Evolutionary conservation across 768 basidiomycete genomes (phyloP).

Genomic region (Rickenella mellea): DNA sequence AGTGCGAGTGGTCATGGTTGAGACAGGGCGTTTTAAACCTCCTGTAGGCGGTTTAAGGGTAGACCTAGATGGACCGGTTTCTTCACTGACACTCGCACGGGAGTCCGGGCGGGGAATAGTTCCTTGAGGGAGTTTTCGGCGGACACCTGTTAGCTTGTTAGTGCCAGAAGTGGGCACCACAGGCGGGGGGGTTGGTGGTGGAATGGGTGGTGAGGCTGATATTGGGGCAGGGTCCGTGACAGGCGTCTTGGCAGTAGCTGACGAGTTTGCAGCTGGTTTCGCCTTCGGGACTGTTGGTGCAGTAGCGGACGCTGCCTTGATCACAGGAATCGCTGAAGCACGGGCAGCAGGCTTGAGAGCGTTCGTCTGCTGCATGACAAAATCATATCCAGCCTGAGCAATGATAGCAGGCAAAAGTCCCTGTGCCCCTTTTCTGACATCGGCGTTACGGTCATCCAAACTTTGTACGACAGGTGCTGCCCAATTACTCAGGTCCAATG

Average conservation of each 20-base stretch:
- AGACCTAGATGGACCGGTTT: slow-evolving; percentile 21
- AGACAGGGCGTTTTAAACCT: slow-evolving; percentile 36
- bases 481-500: slow-evolving; percentile 65
- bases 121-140: slow-evolving; percentile 62
- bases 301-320: slow-evolving; percentile 59
- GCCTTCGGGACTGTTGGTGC: slow-evolving; percentile 15
- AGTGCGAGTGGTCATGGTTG: slow-evolving; percentile 20
- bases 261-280: slow-evolving; percentile 17
- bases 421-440: slow-evolving; percentile 88
- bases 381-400: slow-evolving; percentile 66
- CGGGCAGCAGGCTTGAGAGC: slow-evolving; percentile 89
- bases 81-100: slow-evolving; percentile 26
- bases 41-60: slow-evolving; percentile 28
- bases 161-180: slow-evolving; percentile 27
- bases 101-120: slow-evolving; percentile 39
- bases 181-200: slow-evolving; percentile 36
- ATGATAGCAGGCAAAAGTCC: slow-evolving; percentile 73
- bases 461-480: slow-evolving; percentile 56
- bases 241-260: slow-evolving; percentile 12
- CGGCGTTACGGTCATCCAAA: slow-evolving; percentile 84
- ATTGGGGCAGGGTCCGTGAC: slow-evolving; percentile 16
- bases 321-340: slow-evolving; percentile 72
- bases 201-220: slow-evolving; percentile 31
- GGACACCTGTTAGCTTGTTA: slow-evolving; percentile 53
- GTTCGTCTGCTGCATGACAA: slow-evolving; percentile 77